phyloP scores from a whole-genome alignment of 768 basidiomycete genomes.

The Hericium coralloides region DNA sequence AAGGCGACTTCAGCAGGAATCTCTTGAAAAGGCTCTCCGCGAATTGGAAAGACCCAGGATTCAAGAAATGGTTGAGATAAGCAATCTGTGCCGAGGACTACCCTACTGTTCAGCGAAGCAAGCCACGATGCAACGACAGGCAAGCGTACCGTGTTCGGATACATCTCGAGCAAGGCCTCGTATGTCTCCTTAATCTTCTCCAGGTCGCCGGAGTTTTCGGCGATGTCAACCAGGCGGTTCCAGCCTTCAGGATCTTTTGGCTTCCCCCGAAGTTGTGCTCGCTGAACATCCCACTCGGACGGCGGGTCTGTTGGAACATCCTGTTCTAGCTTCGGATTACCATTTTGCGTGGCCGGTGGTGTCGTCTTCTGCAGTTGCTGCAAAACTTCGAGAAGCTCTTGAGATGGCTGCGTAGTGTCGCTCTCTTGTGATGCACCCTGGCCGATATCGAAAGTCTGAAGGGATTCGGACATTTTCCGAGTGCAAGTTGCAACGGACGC shows the following conservation, averaged over 20 bases:
- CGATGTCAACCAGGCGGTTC: constrained; percentile 68
- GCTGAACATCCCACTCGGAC: constrained; percentile 62
- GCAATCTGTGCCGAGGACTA: constrained; percentile 80
- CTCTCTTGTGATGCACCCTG: neutral
- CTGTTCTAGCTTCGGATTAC: constrained; percentile 8
- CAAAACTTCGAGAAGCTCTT: constrained; percentile 29
- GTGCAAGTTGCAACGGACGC: neutral
- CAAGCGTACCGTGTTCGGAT: constrained; percentile 83
- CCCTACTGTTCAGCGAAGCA: constrained; percentile 10
- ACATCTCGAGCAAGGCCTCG: constrained; percentile 72
- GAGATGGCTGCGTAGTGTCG: constrained; percentile 27
- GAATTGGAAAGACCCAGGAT: constrained; percentile 55
- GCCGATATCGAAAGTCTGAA: too few species aligned
- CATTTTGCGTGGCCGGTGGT: constrained; percentile 11
- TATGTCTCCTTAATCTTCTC: constrained; percentile 75
- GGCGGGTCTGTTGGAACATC: constrained; percentile 22
- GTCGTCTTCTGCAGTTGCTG: constrained; percentile 21
- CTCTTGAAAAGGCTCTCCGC: constrained; percentile 87
- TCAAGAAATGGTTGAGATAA: constrained; percentile 71
- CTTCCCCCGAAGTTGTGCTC: constrained; percentile 51
- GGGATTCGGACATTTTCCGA: neutral
- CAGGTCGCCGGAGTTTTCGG: constrained; percentile 70
- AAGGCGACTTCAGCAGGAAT: constrained; percentile 77
- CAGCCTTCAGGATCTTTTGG: constrained; percentile 73
- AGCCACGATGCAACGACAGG: constrained; percentile 17